Percentiles rank a stretch among this genome's conserved stretches.
These are phyloP conservation scores for Aureobasidium zeae DNA, from an alignment of 2,329 filamentous ascomycete species.

Conservation along the genomic window DNA sequence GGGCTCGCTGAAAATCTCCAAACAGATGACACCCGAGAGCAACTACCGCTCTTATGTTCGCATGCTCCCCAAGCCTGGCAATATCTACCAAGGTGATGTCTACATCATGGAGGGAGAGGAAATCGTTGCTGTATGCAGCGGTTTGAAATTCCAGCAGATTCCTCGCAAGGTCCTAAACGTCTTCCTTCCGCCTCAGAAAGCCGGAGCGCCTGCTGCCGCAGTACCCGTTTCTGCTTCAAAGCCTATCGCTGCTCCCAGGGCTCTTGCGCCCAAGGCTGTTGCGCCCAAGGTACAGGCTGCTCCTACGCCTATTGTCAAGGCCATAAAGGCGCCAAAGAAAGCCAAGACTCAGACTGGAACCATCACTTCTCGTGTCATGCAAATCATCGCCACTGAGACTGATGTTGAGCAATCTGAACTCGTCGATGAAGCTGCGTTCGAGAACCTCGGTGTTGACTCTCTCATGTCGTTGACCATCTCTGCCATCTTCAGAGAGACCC, in stretches of 20 bases:
- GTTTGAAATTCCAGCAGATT: slow-evolving; percentile 58
- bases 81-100: slow-evolving; percentile 50
- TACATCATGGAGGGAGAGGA: slow-evolving; percentile 52
- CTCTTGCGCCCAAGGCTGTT: slow-evolving; percentile 26
- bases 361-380: slow-evolving; percentile 48
- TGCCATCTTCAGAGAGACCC: slow-evolving; percentile 52
- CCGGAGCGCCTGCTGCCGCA: slow-evolving; percentile 27
- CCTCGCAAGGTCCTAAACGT: slow-evolving; percentile 58
- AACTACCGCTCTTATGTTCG: slow-evolving; percentile 53
- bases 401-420: slow-evolving; percentile 51
- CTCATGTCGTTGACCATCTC: slow-evolving; percentile 53
- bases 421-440: slow-evolving; percentile 51
- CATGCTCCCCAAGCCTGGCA: slow-evolving; percentile 49
- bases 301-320: slow-evolving; percentile 20
- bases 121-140: slow-evolving; percentile 49
- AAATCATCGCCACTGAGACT: slow-evolving; percentile 58
- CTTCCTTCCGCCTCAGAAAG: slow-evolving; percentile 53
- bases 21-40: slow-evolving; percentile 41
- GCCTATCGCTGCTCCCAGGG: slow-evolving; percentile 24
- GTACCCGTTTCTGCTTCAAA: slow-evolving; percentile 30
- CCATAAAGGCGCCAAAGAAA: slow-evolving; percentile 36
- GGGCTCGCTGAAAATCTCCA: slow-evolving; percentile 49
- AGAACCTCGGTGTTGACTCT: slow-evolving; percentile 54
- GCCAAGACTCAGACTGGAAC: slow-evolving; percentile 41
- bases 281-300: slow-evolving; percentile 23